These are phyloP conservation scores for Melampsora larici-populina DNA, from an alignment of 1,284 basidiomycete species.

Conservation along the genomic window DNA sequence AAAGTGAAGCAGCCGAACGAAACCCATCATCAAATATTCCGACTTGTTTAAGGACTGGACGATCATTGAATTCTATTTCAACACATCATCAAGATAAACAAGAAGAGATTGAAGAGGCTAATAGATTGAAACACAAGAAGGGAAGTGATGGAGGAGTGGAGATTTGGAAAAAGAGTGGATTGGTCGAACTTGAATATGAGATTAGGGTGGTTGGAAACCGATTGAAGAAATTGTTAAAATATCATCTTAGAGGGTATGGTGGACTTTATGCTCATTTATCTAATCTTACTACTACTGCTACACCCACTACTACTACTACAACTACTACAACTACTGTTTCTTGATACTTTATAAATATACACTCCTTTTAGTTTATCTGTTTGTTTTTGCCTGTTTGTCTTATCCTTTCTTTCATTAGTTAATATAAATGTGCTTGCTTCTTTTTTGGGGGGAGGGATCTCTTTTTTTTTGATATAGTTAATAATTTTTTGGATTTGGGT, in stretches of 20 bases:
- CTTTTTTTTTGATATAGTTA: not conserved
- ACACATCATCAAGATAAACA: not conserved
- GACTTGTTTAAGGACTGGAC: not conserved
- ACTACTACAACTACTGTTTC: too few species aligned
- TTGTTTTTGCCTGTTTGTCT: not conserved
- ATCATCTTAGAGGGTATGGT: slow-evolving; percentile 70
- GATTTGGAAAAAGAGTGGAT: slow-evolving; percentile 57
- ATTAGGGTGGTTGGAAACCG: slow-evolving; percentile 66
- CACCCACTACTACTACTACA: too few species aligned
- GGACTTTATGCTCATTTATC: slow-evolving; percentile 60
- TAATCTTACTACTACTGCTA: not conserved
- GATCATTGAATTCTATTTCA: not conserved
- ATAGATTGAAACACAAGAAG: not conserved
- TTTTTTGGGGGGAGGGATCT: not conserved
- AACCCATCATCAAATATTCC: not conserved
- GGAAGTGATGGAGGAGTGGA: slow-evolving; percentile 10
- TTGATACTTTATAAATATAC: not conserved
- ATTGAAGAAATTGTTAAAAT: slow-evolving; percentile 65
- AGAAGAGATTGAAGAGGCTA: not conserved
- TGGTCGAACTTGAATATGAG: slow-evolving; percentile 68
- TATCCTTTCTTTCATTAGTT: not conserved
- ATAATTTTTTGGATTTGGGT: not conserved
- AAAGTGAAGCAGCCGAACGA: not conserved
- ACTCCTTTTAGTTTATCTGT: not conserved
- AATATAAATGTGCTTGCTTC: not conserved